Evolutionary conservation across 31 red algal species (phyloP), one percentile per base, ranked within the genome.

Genomic region (Asparagopsis taxiformis): DNA sequence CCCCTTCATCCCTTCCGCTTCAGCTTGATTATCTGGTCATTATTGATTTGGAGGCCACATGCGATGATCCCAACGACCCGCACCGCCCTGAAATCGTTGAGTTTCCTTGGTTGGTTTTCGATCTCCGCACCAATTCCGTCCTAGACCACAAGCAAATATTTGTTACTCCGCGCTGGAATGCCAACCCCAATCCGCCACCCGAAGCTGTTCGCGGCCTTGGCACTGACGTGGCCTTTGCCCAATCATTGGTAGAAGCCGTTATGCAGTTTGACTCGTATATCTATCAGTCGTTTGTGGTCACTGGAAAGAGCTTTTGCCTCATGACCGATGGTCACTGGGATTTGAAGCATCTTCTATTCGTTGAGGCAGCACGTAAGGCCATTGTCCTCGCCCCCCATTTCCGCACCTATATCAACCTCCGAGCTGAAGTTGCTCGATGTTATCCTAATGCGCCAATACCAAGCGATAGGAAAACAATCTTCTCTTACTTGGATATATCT

Each of bases 321-420:
- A 34, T 80, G 22, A 89, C 91, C 0, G 89, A 95, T 51, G 79
- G 85, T 0, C 85, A 67, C 17, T 95, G 91, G 91, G 85, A 89
- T 64, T 31, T 95, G 31, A 49, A 70, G 17, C 44, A 80, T 37
- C 31, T 89, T 35, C 70, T 95, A 26, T 56, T 72, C 20, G 35
- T 68, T 36, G 91, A 95, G n/a, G 91, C 91, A 19, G 55, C 72
- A n/a, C 60, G 65, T 8, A 95, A 95, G 39, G 68, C 59, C 13
- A 25, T 95, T 10, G 59, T 55, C 2, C 59, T 95, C 8, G 57
- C 84, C 23, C 46, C 84, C 30, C 46, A 85, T 26, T 81, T 86
- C 37, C 72, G 76, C 38, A 65, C 73, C 21, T 95, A 59, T 59
- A 65, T 95, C 44, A 76, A 95, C 54, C 61, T 95, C 30, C 65